phyloP scores from a whole-genome alignment of 2,329 filamentous ascomycete species.

The Colletotrichum abscissum region DNA sequence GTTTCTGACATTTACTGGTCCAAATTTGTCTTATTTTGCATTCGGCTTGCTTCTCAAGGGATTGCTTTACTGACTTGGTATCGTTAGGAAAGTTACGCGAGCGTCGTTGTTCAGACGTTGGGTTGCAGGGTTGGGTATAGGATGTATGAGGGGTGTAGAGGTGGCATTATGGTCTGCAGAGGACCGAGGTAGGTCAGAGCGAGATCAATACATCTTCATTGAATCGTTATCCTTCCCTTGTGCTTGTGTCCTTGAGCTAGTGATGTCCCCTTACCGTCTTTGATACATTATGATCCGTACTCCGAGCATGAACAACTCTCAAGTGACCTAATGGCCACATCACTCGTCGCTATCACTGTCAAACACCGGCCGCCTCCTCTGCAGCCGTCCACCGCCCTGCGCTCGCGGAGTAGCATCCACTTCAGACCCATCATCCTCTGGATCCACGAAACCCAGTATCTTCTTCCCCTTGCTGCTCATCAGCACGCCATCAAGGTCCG shows the following conservation, averaged over 20 bases:
- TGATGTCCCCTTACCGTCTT: neutral
- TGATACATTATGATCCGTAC: neutral
- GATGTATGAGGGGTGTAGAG: neutral
- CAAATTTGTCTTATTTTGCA: neutral
- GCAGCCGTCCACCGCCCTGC: slow-evolving; percentile 1
- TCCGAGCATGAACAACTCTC: neutral
- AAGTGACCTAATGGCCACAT: neutral
- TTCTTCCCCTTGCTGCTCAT: slow-evolving; percentile 14
- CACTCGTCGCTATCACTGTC: slow-evolving; percentile 41
- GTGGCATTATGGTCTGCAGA: neutral
- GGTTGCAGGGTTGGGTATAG: neutral
- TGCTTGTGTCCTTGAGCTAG: neutral
- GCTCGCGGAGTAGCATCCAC: slow-evolving; percentile 15
- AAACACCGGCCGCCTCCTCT: slow-evolving; percentile 30
- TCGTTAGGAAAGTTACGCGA: neutral
- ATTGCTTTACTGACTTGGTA: slow-evolving; percentile 11
- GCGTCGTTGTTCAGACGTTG: neutral
- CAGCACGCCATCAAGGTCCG: slow-evolving; percentile 11
- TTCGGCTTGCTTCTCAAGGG: neutral
- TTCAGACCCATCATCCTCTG: slow-evolving; percentile 21
- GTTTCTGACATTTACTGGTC: slow-evolving; percentile 52
- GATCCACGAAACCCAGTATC: neutral
- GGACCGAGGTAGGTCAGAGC: neutral
- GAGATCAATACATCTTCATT: slow-evolving; percentile 5
- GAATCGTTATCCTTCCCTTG: slow-evolving; percentile 4